Base-by-base conservation (phyloP, 2,329 filamentous ascomycete genomes). In the Arachnopeziza araneosa region DNA sequence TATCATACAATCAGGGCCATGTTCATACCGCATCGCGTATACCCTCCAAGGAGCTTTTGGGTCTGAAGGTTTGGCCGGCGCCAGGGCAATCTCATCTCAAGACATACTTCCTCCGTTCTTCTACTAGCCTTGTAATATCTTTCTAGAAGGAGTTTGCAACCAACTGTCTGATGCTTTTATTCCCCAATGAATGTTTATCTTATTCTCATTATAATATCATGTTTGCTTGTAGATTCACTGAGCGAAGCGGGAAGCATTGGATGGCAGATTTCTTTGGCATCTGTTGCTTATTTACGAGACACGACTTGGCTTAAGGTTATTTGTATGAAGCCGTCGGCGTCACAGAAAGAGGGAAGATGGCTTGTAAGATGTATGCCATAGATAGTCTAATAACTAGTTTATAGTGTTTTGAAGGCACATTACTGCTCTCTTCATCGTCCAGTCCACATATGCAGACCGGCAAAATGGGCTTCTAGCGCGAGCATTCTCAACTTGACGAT, bases 1-100 rank as follows among this genome's bases (percentile, higher is more conserved):
- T 48, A 53, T 51, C 56, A 61, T 61, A 61, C 50, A 55, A 56
- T 10, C 30, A 51, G 52, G 58, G 24, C 21, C 53, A 44, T 58
- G 51, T 44, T 44, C 36, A 50, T 58, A 55, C 55, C 50, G 24
- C 36, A 26, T 50, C 54, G 50, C 50, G 50, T 54, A 53, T 60
- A 53, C 23, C 54, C 26, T 44, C 52, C n/a, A 52, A 30, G 48
- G 52, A 55, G 54, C 54, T 30, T 55, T 55, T 55, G 17, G 36
- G 36, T 44, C 36, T 44, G 36, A 44, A 44, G 36, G 36, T 44
- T 14, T 44, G 36, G 36, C 36, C 36, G 36, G 36, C 36, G 36
- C 36, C 17, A 19, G 36, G 36, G 36, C 36, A 44, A 44, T 44
- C 36, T 44, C 36, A 44, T 44, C 36, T 44, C 36, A 44, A 44